Percentiles rank a stretch among this genome's conserved stretches.
Conservation (phyloP, 345 rosid genomes). For the Moricandia arvensis region DNA sequence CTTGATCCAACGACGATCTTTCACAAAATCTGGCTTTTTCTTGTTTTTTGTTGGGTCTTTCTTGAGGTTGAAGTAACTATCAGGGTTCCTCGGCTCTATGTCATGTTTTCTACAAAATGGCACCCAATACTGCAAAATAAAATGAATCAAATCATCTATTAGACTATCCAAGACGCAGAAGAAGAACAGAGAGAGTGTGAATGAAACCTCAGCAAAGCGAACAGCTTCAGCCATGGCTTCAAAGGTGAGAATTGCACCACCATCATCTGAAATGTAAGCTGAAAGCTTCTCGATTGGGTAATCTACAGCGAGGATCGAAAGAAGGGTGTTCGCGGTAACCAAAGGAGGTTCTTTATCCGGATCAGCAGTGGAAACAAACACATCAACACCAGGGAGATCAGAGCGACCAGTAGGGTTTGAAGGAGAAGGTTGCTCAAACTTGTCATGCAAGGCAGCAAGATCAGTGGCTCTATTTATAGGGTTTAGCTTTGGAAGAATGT, state of each 20-base stretch:
- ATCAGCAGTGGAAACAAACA: constrained; percentile 90
- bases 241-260: constrained; percentile 84
- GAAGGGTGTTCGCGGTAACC: constrained; percentile 84
- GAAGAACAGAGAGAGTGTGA: background rate
- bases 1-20: constrained; percentile 95
- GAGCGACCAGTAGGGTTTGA: constrained; percentile 85
- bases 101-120: constrained; percentile 93
- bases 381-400: constrained; percentile 80
- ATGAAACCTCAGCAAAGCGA: constrained; percentile 63
- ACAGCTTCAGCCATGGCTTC: constrained; percentile 99
- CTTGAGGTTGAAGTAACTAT: constrained; percentile 73
- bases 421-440: constrained; percentile 72
- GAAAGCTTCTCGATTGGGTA: constrained; percentile 83
- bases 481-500: constrained; percentile 77
- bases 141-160: background rate
- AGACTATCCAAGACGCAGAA: background rate
- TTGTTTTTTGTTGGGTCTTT: constrained; percentile 81
- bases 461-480: constrained; percentile 87
- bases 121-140: constrained; percentile 61
- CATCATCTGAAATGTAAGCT: constrained; percentile 82
- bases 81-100: constrained; percentile 91
- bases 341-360: constrained; percentile 89
- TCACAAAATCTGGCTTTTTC: constrained; percentile 79
- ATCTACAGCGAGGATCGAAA: constrained; percentile 73
- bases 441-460: constrained; percentile 65